phyloP scores from a whole-genome alignment of 768 basidiomycete genomes.

The Clitopilus hobsonii region DNA sequence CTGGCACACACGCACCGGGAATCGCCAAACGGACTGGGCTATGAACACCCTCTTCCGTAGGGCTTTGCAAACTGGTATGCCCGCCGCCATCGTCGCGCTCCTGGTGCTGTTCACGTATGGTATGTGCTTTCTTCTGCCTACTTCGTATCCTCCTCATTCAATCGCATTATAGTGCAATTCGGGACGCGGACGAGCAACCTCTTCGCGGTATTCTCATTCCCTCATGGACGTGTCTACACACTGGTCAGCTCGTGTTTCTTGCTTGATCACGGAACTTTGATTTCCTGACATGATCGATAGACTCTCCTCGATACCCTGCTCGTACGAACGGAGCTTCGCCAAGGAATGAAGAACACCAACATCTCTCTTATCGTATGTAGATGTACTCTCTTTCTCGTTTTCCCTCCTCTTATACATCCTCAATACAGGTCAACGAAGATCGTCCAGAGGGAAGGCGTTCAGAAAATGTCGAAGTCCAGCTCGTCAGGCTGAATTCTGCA shows the following conservation, averaged over 20 bases:
- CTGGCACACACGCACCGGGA: not conserved
- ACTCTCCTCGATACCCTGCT: not conserved
- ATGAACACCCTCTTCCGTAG: not conserved
- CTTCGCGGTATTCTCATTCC: not conserved
- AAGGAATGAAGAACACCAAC: not conserved
- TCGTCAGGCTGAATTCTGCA: not conserved
- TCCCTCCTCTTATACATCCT: not conserved
- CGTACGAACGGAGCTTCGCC: not conserved
- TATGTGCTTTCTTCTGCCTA: not conserved
- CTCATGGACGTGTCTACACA: not conserved
- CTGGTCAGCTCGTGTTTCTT: not conserved
- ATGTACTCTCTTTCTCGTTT: not conserved
- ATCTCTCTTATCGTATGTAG: not conserved
- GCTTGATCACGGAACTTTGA: too few relatives aligned
- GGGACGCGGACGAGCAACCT: not conserved
- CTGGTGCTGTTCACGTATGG: not conserved
- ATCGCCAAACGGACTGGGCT: not conserved
- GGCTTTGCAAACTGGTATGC: not conserved
- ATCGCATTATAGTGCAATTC: not conserved
- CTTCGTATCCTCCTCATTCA: not conserved
- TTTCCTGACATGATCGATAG: not conserved
- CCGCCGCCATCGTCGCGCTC: not conserved
- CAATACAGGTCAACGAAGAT: not conserved
- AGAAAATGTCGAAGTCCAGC: not conserved
- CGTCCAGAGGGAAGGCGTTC: not conserved